Evolutionary conservation across 306 rosid genomes (phyloP).

Genomic region (Cajanus cajan): DNA sequence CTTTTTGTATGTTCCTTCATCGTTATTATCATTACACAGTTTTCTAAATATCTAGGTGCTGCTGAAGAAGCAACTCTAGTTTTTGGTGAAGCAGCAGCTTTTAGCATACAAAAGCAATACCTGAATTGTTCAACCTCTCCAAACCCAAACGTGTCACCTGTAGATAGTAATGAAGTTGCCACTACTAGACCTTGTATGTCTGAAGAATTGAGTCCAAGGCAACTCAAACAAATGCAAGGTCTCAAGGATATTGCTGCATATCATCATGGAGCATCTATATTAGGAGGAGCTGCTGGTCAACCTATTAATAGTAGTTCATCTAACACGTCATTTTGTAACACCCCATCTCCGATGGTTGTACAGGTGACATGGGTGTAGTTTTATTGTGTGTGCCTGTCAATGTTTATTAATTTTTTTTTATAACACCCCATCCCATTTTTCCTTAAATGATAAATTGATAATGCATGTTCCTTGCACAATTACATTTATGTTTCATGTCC

Average conservation of each 20-base stretch:
- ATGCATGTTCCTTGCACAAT: not conserved
- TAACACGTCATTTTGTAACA: conserved; percentile 67
- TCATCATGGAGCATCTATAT: conserved; percentile 49
- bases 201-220: conserved; percentile 68
- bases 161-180: conserved; percentile 47
- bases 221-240: conserved; percentile 63
- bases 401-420: not conserved
- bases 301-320: conserved; percentile 57
- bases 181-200: conserved; percentile 45
- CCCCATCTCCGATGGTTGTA: conserved; percentile 82
- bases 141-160: conserved; percentile 41
- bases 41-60: conserved; percentile 54
- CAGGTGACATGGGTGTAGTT: conserved; percentile 54
- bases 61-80: conserved; percentile 87
- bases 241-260: conserved; percentile 67
- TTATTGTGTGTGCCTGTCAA: not conserved
- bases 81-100: conserved; percentile 85
- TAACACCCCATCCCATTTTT: not conserved
- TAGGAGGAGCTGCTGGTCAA: conserved; percentile 66
- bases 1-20: not conserved
- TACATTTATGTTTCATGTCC: conserved; percentile 1
- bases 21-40: not conserved
- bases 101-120: conserved; percentile 75
- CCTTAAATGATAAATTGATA: not conserved
- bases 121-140: conserved; percentile 52